Evolutionary conservation across 768 basidiomycete species (phyloP).

Genomic region (Austroboletus eburneus): DNA sequence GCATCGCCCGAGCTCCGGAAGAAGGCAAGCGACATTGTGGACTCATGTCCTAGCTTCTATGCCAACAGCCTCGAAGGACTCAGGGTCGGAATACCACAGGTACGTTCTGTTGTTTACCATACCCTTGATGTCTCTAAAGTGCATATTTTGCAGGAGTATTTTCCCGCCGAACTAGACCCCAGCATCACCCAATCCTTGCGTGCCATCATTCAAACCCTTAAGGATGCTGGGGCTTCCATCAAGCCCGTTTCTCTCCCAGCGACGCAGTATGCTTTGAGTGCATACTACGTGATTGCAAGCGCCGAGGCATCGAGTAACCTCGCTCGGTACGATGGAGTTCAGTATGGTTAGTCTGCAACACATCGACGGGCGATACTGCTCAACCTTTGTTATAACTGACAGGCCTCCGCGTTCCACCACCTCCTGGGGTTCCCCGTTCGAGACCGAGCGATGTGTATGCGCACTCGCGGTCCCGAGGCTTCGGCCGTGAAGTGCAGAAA

Average conservation of each 20-base stretch:
- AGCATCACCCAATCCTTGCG: conserved; percentile 45
- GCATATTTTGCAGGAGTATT: conserved; percentile 59
- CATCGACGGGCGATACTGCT: neutral
- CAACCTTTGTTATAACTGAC: neutral
- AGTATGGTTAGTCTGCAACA: conserved; percentile 55
- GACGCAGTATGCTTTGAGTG: conserved; percentile 72
- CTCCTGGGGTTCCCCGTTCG: conserved; percentile 38
- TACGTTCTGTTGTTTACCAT: too few relatives aligned
- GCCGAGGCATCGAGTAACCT: conserved; percentile 94
- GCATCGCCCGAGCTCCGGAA: conserved; percentile 39
- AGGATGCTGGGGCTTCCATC: conserved; percentile 57
- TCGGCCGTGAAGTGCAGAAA: conserved; percentile 82
- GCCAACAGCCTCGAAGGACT: conserved; percentile 44
- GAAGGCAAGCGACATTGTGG: conserved; percentile 30
- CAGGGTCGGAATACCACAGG: conserved; percentile 73
- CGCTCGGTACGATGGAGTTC: conserved; percentile 83
- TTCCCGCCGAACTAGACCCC: conserved; percentile 60
- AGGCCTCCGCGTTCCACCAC: conserved; percentile 52
- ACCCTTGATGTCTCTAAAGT: too few relatives aligned
- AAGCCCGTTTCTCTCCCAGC: conserved; percentile 71
- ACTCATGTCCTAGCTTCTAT: neutral
- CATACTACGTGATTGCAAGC: conserved; percentile 94
- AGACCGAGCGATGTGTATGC: conserved; percentile 61
- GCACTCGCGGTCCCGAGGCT: conserved; percentile 60
- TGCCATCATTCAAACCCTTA: conserved; percentile 39